Base-by-base conservation (phyloP, 1,284 basidiomycete genomes). In the Apiotrichum montevideense region DNA sequence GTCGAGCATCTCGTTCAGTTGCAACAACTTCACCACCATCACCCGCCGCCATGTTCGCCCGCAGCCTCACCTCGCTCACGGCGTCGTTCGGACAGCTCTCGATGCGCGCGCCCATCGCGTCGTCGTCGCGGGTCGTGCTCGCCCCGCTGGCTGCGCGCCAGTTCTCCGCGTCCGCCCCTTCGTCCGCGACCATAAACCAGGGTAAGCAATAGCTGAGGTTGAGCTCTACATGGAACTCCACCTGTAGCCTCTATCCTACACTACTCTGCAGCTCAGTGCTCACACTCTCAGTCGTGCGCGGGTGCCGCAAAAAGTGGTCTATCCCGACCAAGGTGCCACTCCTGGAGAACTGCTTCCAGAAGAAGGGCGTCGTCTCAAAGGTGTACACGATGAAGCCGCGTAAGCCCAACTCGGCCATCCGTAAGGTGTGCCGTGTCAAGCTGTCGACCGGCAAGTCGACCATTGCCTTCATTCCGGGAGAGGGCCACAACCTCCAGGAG, bases 331-430 rank as follows among this genome's bases (percentile, higher is more conserved):
- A 83, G 68, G 85, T 90, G 4, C 92, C 92, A 1, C 83, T 93
- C 9, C 82, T 97, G 32, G 79, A 87, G 61, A 80, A 76, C 35
- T 87, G 83, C 71, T 88, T 87, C 10, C 92, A 96, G 78, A 85
- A 85, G 67, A 96, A 95, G 74, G 93, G 89, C 40, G 91, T 97
- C 57, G 88, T 90, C 72, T 84, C 86, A 35, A 84, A 86, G 64
- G 84, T 97, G 32, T 87, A 88, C 75, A 88, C 85, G 46, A 83
- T 82, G 66, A 92, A 88, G 71, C 96, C 96, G 32, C 97, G 94
- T 81, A 99, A 99, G 75, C 96, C 96, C 63, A 99, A 99, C 79
- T 98, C 95, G 44, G 94, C 94, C 46, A 92, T 97, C 71, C 89
- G 96, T 62, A 98, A 98, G 79, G 90, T 98, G 58, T 93, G 93